Evolutionary conservation across 345 rosid genomes (phyloP).

Genomic region (Alliaria petiolata): DNA sequence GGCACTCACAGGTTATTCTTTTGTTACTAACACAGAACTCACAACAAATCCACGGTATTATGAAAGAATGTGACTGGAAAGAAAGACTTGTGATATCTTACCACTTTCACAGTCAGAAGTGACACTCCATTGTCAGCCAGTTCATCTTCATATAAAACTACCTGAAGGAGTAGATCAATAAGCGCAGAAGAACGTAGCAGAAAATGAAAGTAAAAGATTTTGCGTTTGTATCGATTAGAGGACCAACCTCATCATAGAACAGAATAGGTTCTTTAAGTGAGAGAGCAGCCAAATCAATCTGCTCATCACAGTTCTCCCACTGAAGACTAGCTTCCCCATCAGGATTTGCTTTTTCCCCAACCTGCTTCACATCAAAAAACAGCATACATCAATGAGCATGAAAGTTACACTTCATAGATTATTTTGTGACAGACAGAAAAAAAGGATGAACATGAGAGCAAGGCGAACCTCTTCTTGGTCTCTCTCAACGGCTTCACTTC

Average conservation of each 20-base stretch:
- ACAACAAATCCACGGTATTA: neutral
- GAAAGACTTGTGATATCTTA: slow-evolving; percentile 32
- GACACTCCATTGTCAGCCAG: slow-evolving; percentile 94
- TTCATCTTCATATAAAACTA: slow-evolving; percentile 94
- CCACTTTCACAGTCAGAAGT: slow-evolving; percentile 93
- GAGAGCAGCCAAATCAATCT: slow-evolving; percentile 69
- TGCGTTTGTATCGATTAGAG: neutral
- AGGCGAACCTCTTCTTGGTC: slow-evolving; percentile 41
- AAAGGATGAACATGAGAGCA: neutral
- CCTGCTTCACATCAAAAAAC: slow-evolving; percentile 12
- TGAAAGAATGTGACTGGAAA: neutral
- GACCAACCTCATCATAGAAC: slow-evolving; percentile 84
- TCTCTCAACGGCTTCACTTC: slow-evolving; percentile 61
- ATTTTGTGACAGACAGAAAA: neutral
- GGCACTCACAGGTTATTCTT: slow-evolving; percentile 3
- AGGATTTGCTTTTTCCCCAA: slow-evolving; percentile 9
- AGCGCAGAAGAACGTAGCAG: neutral
- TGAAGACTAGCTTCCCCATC: slow-evolving; percentile 32
- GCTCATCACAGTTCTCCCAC: slow-evolving; percentile 87
- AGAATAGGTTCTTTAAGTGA: slow-evolving; percentile 93
- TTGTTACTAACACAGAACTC: neutral
- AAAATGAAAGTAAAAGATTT: neutral
- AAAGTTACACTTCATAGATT: neutral
- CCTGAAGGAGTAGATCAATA: slow-evolving; percentile 46
- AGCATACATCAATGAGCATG: neutral